Evolutionary conservation across 768 basidiomycete species (phyloP).

Genomic region (Agaricus sinodeliciosus): DNA sequence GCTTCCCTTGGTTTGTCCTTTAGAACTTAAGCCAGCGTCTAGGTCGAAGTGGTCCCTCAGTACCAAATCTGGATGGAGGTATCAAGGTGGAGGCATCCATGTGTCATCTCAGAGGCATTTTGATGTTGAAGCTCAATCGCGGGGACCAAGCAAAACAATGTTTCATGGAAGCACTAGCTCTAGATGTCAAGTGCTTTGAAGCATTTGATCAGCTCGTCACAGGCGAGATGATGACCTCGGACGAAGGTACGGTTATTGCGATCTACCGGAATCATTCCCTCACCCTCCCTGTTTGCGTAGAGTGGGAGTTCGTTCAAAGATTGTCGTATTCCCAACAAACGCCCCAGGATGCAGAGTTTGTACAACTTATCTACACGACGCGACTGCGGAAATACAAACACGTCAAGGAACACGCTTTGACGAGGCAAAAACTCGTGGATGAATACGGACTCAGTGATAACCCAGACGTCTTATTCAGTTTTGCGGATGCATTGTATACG

Average conservation of each 20-base stretch:
- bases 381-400: conserved; percentile 90
- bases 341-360: conserved; percentile 84
- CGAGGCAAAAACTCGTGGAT: conserved; percentile 71
- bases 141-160: conserved; percentile 88
- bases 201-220: conserved; percentile 86
- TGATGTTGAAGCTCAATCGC: conserved; percentile 92
- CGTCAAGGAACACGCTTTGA: conserved; percentile 70
- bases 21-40: conserved; percentile 2
- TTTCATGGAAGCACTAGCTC: conserved; percentile 90
- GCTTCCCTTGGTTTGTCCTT: background rate
- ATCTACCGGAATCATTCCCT: background rate
- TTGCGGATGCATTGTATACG: conserved; percentile 85
- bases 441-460: conserved; percentile 86
- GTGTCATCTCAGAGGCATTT: conserved; percentile 87
- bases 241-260: conserved; percentile 69
- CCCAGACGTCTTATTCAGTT: conserved; percentile 85
- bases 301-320: conserved; percentile 93
- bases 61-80: conserved; percentile 84
- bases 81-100: conserved; percentile 98
- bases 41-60: conserved; percentile 62
- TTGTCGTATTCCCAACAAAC: conserved; percentile 80
- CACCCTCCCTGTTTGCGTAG: conserved; percentile 32
- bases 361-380: conserved; percentile 87
- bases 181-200: conserved; percentile 97
- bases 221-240: conserved; percentile 93